Evolutionary conservation across 164 flowering plant species (phyloP), one percentile per base, ranked within the genome.

Genomic region (Stephania cephalantha): DNA sequence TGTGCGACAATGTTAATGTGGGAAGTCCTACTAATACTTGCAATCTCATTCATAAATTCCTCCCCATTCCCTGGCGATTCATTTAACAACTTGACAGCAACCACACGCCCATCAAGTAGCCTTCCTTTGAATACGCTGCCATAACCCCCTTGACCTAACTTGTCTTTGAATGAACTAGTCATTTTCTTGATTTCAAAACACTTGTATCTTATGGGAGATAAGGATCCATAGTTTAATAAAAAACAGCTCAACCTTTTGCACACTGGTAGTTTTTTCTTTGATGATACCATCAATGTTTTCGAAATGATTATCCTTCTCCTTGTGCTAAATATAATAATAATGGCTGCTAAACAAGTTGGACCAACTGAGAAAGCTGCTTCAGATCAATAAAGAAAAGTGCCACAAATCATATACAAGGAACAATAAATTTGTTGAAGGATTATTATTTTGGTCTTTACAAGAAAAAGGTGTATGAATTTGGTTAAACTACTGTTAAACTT

Each of bases 71-170:
- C 82, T 79, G 78, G 79, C 0, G 76, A 68, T 48, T 79, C 72
- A 3, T 46, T 74, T 68, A 87, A 68, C 1, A 83, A 58, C 76
- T 87, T 87, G 45, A 86, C 83, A 10, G 86, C 87, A 1, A 87
- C 85, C 1, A 69, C 70, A 30, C 75, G 46, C 0, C 86, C 85
- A 70, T 76, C 74, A 5, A 6, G 64, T 53, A 85, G 75, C 71
- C 81, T 74, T 63, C 90, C 90, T 78, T 82, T 83, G 77, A 70
- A 87, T 0, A 87, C 90, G 5, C 74, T 18, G 1, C 86, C 90
- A 78, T 74, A 87, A 12, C 86, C 90, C 61, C 88, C 88, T 81
- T 82, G 76, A 13, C 88, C 86, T 61, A 85, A 15, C 74, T 83
- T 81, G 5, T 81, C 75, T 46, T 76, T 74, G 69, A 85, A 84